phyloP scores from a whole-genome alignment of 352 stramenopile genomes.

The Globisporangium apiculatum region DNA sequence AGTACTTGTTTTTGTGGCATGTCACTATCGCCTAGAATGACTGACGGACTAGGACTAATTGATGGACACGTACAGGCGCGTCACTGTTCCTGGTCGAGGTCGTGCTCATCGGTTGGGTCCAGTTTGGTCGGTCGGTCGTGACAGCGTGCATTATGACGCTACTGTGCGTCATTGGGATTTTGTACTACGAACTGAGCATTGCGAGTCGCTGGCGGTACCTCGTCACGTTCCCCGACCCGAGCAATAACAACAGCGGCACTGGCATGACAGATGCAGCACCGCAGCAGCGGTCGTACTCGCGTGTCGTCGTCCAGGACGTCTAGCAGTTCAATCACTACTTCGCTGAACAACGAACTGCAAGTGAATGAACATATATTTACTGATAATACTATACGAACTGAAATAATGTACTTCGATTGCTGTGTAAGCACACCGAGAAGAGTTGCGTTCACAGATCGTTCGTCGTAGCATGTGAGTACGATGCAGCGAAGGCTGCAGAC shows the following conservation, averaged over 20 bases:
- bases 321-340: background rate
- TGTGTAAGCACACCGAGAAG: no score
- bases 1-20: no score
- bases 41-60: no score
- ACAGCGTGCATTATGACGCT: constrained; percentile 39
- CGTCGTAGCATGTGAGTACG: no score
- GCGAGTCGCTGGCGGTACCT: constrained; percentile 69
- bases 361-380: no score
- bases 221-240: constrained; percentile 45
- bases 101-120: constrained; percentile 48
- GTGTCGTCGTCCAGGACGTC: background rate
- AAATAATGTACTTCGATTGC: no score
- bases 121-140: constrained; percentile 38
- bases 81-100: constrained; percentile 63
- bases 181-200: constrained; percentile 65
- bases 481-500: no score
- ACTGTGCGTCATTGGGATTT: constrained; percentile 33
- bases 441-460: no score
- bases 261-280: background rate
- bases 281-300: background rate
- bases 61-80: constrained; percentile 10
- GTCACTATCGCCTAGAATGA: no score
- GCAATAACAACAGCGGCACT: constrained; percentile 4
- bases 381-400: no score
- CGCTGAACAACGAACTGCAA: no score